phyloP scores from a whole-genome alignment of 495 filamentous ascomycete genomes.

The Venustampulla echinocandica region DNA sequence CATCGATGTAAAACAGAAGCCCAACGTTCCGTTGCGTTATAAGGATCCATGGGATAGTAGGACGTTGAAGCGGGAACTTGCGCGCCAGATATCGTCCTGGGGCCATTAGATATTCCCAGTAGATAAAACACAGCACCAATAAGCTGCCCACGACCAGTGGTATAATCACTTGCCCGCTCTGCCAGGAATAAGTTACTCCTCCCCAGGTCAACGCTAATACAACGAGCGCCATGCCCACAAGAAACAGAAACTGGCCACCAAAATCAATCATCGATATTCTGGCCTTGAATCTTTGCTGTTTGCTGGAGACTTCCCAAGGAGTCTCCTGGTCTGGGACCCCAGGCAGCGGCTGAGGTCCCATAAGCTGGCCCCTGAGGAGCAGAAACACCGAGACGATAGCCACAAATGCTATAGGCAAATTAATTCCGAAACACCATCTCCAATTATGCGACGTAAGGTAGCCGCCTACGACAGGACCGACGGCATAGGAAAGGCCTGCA shows the following conservation, averaged over 20 bases:
- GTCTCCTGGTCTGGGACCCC: constrained; percentile 7
- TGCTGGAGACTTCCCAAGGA: constrained; percentile 3
- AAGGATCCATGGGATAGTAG: constrained; percentile 50
- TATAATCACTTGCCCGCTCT: constrained; percentile 37
- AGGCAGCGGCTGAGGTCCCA: constrained; percentile 30
- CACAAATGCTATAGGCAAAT: constrained; percentile 39
- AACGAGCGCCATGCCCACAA: constrained; percentile 49
- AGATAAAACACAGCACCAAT: constrained; percentile 36
- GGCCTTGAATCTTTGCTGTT: constrained; percentile 18
- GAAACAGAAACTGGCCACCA: constrained; percentile 46
- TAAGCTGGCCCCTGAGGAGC: constrained; percentile 31
- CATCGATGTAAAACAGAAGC: constrained; percentile 44
- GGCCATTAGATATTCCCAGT: constrained; percentile 48
- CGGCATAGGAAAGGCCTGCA: constrained; percentile 39
- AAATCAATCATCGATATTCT: constrained; percentile 45
- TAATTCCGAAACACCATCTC: constrained; percentile 53
- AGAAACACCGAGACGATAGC: constrained; percentile 32
- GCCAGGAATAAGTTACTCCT: constrained; percentile 48
- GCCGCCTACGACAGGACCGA: constrained; percentile 47
- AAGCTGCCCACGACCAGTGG: constrained; percentile 42
- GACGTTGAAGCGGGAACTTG: constrained; percentile 37
- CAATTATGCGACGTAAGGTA: constrained; percentile 37
- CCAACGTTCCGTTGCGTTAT: constrained; percentile 41
- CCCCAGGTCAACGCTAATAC: constrained; percentile 53
- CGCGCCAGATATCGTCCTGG: constrained; percentile 34